These are phyloP conservation scores for Plasmodium chabaudi DNA, from an alignment of 169 alveolate genomes.

Conservation along the genomic window DNA sequence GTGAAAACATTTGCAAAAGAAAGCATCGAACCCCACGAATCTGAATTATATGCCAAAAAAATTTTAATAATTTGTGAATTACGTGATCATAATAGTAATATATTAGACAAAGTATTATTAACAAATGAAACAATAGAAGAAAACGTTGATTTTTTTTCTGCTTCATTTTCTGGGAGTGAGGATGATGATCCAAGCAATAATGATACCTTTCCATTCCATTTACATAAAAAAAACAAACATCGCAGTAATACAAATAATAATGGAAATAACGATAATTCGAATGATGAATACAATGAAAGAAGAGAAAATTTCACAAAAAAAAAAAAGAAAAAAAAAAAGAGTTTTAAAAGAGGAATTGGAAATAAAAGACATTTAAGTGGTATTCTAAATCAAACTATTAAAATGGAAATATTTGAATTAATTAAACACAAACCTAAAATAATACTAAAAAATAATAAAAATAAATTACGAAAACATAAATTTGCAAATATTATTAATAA, in stretches of 20 bases:
- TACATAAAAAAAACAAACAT: neutral
- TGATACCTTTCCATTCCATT: neutral
- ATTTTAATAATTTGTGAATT: slow-evolving; percentile 51
- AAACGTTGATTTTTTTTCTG: neutral
- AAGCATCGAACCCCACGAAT: neutral
- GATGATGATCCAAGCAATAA: neutral
- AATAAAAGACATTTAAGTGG: slow-evolving; percentile 40
- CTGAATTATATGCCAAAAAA: slow-evolving; percentile 3
- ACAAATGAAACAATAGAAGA: slow-evolving; percentile 23
- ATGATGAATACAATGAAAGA: neutral
- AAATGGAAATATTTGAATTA: slow-evolving; percentile 53
- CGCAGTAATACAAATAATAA: neutral
- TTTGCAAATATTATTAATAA: neutral
- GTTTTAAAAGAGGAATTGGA: slow-evolving; percentile 5
- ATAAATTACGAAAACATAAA: neutral
- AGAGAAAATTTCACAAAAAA: neutral
- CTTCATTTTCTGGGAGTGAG: neutral
- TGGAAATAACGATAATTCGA: neutral
- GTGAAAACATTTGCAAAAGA: neutral
- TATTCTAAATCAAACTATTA: slow-evolving; percentile 51
- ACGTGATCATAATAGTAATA: slow-evolving; percentile 60
- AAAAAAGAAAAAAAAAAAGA: slow-evolving; percentile 11
- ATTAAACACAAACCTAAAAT: neutral
- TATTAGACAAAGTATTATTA: slow-evolving; percentile 35
- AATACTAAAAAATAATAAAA: neutral